phyloP scores from a whole-genome alignment of 768 basidiomycete genomes.

The Boletus tylopilopsis region DNA sequence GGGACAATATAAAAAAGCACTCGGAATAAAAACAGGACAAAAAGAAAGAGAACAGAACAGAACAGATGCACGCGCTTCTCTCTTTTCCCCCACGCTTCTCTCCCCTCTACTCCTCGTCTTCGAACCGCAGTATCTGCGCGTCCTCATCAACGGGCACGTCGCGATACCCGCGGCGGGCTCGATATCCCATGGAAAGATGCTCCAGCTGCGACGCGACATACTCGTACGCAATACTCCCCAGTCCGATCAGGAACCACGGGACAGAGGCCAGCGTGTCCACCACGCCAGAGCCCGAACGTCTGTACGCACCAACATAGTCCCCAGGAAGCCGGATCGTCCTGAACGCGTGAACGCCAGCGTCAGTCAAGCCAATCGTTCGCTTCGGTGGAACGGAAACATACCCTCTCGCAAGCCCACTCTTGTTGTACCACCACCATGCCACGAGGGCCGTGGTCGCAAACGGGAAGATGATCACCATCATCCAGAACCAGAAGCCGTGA shows the following conservation, averaged over 20 bases:
- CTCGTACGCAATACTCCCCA: constrained; percentile 71
- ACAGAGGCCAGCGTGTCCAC: constrained; percentile 80
- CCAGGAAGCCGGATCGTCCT: constrained; percentile 80
- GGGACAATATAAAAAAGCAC: no score
- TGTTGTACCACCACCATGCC: constrained; percentile 78
- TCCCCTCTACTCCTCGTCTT: constrained; percentile 61
- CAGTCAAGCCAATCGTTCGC: no score
- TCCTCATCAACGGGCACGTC: constrained; percentile 83
- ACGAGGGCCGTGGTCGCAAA: constrained; percentile 72
- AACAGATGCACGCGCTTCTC: background rate
- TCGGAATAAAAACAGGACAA: no score
- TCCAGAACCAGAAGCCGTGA: constrained; percentile 82
- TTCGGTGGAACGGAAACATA: constrained; percentile 44
- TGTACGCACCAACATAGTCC: constrained; percentile 31
- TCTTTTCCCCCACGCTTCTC: background rate
- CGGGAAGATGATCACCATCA: constrained; percentile 69
- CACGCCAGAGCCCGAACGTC: constrained; percentile 40
- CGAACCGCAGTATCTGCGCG: constrained; percentile 80
- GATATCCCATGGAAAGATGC: constrained; percentile 34
- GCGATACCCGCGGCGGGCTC: constrained; percentile 63
- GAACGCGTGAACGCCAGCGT: constrained; percentile 7
- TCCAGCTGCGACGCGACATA: constrained; percentile 52
- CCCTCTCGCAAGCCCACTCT: constrained; percentile 73
- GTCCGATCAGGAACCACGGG: constrained; percentile 85
- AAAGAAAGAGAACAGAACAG: background rate